Conservation (phyloP, 2,329 filamentous ascomycete species). For the Cercospora zeae-maydis region DNA sequence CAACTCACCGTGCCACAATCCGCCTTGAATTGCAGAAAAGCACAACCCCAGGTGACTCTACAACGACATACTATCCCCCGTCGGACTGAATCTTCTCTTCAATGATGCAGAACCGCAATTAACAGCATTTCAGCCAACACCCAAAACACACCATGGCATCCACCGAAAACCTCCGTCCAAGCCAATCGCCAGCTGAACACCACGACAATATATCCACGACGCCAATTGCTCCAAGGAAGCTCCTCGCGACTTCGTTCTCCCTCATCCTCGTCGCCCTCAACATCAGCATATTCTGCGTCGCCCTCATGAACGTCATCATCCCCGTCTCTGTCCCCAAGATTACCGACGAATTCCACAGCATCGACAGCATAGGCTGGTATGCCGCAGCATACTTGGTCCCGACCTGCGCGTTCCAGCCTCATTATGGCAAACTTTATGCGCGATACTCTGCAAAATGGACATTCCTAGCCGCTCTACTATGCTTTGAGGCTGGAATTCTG, state of each 20-base stretch:
- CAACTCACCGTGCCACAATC: constrained; percentile 3
- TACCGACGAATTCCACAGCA: constrained; percentile 40
- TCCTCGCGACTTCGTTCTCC: background rate
- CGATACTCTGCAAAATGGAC: constrained; percentile 5
- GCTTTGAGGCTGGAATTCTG: background rate
- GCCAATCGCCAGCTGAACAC: background rate
- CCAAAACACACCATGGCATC: background rate
- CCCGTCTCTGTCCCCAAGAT: constrained; percentile 40
- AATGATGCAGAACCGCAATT: background rate
- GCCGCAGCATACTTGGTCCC: constrained; percentile 24
- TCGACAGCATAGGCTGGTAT: constrained; percentile 44
- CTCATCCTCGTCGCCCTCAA: constrained; percentile 1
- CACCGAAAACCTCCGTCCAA: background rate
- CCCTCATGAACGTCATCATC: constrained; percentile 1
- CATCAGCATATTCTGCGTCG: constrained; percentile 4
- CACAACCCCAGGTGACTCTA: background rate
- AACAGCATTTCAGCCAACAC: background rate
- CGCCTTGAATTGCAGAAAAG: background rate
- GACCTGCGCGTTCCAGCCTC: constrained; percentile 1
- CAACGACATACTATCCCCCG: background rate
- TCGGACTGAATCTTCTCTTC: background rate
- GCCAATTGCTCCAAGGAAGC: background rate
- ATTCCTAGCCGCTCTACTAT: background rate
- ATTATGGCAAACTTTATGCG: constrained; percentile 3
- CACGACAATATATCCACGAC: background rate